phyloP scores from a whole-genome alignment of 495 filamentous ascomycete species.

The Baudoinia panamericana region DNA sequence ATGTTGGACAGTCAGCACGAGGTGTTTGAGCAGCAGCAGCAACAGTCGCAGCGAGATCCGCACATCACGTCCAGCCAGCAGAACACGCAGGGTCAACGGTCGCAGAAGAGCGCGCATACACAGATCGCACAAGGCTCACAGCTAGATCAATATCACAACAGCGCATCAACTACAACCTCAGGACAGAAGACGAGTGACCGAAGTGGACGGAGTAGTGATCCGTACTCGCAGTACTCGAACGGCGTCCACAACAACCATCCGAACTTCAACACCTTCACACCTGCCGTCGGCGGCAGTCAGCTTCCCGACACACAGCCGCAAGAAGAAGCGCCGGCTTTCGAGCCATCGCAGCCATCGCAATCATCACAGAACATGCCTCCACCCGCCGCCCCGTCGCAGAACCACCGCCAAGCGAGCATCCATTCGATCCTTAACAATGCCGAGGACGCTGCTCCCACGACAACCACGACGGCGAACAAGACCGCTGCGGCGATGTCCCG shows the following conservation, averaged over 20 bases:
- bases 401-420: conserved; percentile 45
- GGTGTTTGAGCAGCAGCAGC: conserved; percentile 33
- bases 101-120: conserved; percentile 62
- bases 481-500: not conserved
- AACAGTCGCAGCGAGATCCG: conserved; percentile 6
- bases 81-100: conserved; percentile 38
- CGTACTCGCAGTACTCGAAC: conserved; percentile 49
- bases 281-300: conserved; percentile 31
- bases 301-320: conserved; percentile 50
- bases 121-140: conserved; percentile 65
- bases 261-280: conserved; percentile 26
- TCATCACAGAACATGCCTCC: conserved; percentile 6
- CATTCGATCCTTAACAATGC: conserved; percentile 43
- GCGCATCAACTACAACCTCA: conserved; percentile 61
- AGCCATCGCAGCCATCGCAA: not conserved
- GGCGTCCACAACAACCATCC: conserved; percentile 30
- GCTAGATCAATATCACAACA: conserved; percentile 62
- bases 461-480: conserved; percentile 5
- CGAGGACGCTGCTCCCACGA: too few species aligned
- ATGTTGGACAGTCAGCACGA: conserved; percentile 45
- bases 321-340: conserved; percentile 23
- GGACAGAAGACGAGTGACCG: conserved; percentile 45
- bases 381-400: conserved; percentile 3
- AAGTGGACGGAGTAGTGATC: conserved; percentile 29
- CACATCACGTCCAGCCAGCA: conserved; percentile 22